These are phyloP conservation scores for Vaccinium darrowii DNA, from an alignment of 148 eudicot genomes.

Conservation along the genomic window DNA sequence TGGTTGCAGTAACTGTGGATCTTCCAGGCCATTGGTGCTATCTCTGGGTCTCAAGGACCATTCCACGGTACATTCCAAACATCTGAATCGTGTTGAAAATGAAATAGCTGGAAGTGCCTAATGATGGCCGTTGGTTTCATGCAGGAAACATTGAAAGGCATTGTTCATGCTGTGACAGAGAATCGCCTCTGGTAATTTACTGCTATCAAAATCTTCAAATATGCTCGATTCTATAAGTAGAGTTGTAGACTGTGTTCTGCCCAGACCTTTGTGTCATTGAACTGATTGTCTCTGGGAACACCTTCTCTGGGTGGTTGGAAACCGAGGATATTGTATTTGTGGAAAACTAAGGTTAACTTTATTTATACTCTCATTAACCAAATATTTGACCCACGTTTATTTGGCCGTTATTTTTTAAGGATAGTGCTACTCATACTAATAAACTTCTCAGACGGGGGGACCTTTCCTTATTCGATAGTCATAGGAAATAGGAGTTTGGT, in stretches of 20 bases:
- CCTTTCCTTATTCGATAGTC: too few species aligned
- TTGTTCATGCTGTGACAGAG: conserved; percentile 56
- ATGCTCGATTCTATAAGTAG: neutral
- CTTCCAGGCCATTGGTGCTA: conserved; percentile 61
- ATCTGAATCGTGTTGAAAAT: neutral
- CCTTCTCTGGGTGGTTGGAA: neutral
- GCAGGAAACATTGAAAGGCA: conserved; percentile 73
- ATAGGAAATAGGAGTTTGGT: too few species aligned
- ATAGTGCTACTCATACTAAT: neutral
- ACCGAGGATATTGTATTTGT: neutral
- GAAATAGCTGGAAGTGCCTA: neutral
- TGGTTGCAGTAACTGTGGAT: conserved; percentile 60
- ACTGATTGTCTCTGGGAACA: neutral
- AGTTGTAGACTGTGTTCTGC: neutral
- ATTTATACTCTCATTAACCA: neutral
- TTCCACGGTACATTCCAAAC: conserved; percentile 50
- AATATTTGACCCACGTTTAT: neutral
- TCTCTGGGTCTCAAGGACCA: conserved; percentile 91
- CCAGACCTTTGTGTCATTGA: neutral
- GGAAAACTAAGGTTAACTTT: neutral
- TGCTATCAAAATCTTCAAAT: neutral
- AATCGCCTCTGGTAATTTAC: conserved; percentile 61
- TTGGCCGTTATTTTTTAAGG: neutral
- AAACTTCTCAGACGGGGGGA: neutral
- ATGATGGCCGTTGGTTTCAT: conserved; percentile 12